Conservation (phyloP, 2,329 filamentous ascomycete species). For the Aspergillus pseudoviridinutans region DNA sequence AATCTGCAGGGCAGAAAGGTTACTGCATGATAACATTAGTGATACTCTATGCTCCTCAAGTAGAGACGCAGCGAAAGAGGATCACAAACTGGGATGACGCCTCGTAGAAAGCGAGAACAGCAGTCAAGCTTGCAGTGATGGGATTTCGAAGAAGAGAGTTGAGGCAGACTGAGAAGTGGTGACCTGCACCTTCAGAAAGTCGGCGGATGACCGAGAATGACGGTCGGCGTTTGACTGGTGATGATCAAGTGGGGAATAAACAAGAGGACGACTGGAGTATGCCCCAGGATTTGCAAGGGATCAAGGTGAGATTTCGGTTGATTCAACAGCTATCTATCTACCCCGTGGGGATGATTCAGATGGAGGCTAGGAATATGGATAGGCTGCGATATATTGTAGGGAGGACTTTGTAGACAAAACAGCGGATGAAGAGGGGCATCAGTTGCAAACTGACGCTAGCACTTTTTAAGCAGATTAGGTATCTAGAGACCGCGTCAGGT, state of each 20-base stretch:
- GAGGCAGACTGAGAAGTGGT: background rate
- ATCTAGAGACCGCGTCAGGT: background rate
- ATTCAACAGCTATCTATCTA: constrained; percentile 5
- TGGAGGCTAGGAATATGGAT: background rate
- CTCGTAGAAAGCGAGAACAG: background rate
- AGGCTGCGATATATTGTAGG: background rate
- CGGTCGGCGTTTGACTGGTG: constrained; percentile 14
- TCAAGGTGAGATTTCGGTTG: constrained; percentile 5
- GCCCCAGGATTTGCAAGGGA: constrained; percentile 5
- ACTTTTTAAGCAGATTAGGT: background rate
- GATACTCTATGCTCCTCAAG: background rate
- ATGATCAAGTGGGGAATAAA: constrained; percentile 8
- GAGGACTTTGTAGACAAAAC: background rate
- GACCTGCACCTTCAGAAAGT: background rate
- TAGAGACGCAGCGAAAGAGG: background rate
- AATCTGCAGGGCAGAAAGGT: background rate
- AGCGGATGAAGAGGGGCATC: background rate
- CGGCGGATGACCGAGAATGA: constrained; percentile 1
- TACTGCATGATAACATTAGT: background rate
- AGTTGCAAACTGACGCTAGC: background rate
- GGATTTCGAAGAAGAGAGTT: background rate
- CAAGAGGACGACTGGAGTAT: constrained; percentile 7
- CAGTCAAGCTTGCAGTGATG: background rate
- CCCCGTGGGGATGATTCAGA: constrained; percentile 11
- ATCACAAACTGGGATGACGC: background rate